phyloP scores from a whole-genome alignment of 208 protist genomes.

The Acanthamoeba triangularis region DNA sequence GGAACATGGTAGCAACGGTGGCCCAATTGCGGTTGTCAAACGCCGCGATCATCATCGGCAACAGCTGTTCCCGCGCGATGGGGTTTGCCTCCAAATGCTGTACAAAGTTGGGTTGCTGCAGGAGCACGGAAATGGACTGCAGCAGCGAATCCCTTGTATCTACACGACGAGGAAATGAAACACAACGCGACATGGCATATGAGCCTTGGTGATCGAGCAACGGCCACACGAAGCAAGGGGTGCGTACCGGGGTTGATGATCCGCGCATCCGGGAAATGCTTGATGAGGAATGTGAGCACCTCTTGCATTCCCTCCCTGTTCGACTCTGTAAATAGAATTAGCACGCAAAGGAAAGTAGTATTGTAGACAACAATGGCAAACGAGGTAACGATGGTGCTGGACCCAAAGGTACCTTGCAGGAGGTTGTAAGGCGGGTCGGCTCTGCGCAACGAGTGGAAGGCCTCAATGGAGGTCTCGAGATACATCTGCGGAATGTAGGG shows the following conservation, averaged over 20 bases:
- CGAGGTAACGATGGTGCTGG: background rate
- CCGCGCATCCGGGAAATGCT: constrained; percentile 40
- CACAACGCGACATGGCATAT: background rate
- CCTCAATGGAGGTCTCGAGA: constrained; percentile 57
- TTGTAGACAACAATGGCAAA: background rate
- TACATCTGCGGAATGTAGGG: constrained; percentile 71
- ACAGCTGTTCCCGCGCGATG: background rate
- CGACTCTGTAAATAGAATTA: background rate
- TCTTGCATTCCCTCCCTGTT: constrained; percentile 38
- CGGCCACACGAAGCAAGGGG: background rate
- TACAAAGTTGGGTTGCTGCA: constrained; percentile 72
- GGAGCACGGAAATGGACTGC: constrained; percentile 69
- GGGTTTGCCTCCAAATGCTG: constrained; percentile 36
- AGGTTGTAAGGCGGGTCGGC: constrained; percentile 57
- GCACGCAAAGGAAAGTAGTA: background rate
- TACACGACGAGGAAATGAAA: background rate
- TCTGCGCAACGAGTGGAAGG: constrained; percentile 62
- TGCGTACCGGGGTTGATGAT: constrained; percentile 72
- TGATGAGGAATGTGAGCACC: constrained; percentile 62
- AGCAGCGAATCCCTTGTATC: constrained; percentile 73
- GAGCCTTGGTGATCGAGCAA: background rate
- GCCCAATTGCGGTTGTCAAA: constrained; percentile 76
- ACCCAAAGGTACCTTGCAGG: background rate
- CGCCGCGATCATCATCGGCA: constrained; percentile 58
- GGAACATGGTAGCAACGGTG: constrained; percentile 71